Percentiles rank a stretch among this genome's conserved stretches.
These are phyloP conservation scores for Zangia roseola DNA, from an alignment of 768 basidiomycete species.

Conservation along the genomic window DNA sequence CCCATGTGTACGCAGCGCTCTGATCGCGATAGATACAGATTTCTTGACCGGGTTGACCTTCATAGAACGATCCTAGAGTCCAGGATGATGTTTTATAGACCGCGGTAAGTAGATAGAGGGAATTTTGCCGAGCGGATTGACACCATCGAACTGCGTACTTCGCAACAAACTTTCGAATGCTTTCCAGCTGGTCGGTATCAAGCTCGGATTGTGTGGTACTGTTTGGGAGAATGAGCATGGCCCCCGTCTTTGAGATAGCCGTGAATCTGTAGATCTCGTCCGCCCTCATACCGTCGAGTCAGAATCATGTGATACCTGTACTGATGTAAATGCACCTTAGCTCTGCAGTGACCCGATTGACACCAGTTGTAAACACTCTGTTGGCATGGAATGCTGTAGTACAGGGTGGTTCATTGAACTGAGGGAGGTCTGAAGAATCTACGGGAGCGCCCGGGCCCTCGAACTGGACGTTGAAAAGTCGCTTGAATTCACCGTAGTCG, in stretches of 20 bases:
- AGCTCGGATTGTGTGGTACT: constrained; percentile 22
- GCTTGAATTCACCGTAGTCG: constrained; percentile 25
- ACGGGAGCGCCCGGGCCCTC: no score
- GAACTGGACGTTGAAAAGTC: constrained; percentile 32
- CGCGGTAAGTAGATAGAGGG: constrained; percentile 30
- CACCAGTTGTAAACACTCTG: no score
- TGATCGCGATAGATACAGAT: no score
- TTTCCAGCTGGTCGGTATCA: constrained; percentile 2
- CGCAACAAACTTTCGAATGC: constrained; percentile 13
- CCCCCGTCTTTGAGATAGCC: constrained; percentile 14
- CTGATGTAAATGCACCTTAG: no score
- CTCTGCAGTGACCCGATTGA: no score
- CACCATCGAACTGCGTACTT: constrained; percentile 25
- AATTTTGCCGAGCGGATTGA: constrained; percentile 9
- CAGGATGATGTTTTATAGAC: constrained; percentile 26
- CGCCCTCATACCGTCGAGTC: neutral
- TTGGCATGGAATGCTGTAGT: neutral
- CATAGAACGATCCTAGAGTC: constrained; percentile 19
- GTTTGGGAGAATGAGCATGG: constrained; percentile 29
- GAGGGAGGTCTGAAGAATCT: no score
- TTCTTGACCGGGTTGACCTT: no score
- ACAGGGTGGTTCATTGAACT: no score
- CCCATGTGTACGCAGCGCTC: neutral
- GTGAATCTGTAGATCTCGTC: neutral
- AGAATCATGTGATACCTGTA: no score